Evolutionary conservation across 2,329 filamentous ascomycete genomes (phyloP), one percentile per base, ranked within the genome.

Genomic region (Zymoseptoria brevis): DNA sequence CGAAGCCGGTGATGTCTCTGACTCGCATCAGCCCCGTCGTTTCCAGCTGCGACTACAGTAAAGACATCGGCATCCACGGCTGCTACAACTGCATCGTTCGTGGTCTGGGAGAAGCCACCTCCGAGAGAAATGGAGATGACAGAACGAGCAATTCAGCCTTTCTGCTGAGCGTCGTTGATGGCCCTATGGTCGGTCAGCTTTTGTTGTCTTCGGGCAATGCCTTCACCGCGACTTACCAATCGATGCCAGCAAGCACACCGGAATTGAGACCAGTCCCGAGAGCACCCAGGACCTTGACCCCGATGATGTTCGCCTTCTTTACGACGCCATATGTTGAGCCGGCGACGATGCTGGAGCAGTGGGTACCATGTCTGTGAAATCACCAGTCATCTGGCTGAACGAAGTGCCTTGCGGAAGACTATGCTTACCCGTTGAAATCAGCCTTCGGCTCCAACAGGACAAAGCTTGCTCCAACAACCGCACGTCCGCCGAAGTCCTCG

Each of bases 291-390:
- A 80, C 79, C 69, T 80, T 81, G 59, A 83, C 80, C 48, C 77
- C 77, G 41, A 76, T 73, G 64, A 79, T 69, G 67, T 76, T 78
- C 55, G 76, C 76, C n/a, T 69, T 71, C 53, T 74, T 73, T 7
- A 76, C 74, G n/a, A 61, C 59, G 62, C 85, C 84, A 59, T 82
- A 86, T 3, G 80, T 85, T 56, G 75, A 75, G 45, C 83, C 82
- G 19, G 75, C 85, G 52, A 85, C 81, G 62, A 93, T 97, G 68
- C 93, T 93, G 64, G 93, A 96, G 85, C 93, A 97, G 74, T 86
- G 84, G 58, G 77, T 83, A 50, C 84, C 84, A 71, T 87, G 84
- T 9, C 84, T 84, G 67, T 85, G 82, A 2, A 29, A 62, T 80
- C 76, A 62, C 76, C 75, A 29, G 69, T 70, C 26, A 29, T 29